Base-by-base conservation (phyloP, 345 rosid species). In the Lenwebbia sp. region DNA sequence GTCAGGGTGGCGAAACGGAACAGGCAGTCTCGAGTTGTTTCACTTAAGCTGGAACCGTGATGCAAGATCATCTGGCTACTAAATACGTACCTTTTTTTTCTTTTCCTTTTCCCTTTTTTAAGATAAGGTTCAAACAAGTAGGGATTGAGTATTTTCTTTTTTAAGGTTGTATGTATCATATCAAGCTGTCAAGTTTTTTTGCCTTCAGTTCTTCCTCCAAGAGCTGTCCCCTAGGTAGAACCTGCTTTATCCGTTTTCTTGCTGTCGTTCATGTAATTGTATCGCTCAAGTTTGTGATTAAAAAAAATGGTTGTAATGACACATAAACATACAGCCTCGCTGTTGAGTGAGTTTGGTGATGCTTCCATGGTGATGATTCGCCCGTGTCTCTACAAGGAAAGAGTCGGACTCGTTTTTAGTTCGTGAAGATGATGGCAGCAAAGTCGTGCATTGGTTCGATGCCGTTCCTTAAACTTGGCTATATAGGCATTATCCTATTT, bases 1-100 rank as follows among this genome's bases (percentile, higher is more conserved):
- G 93, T 94, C 85, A 96, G 96, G 92, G 96, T 91, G 56, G 98
- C 98, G 21, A 97, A 94, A 88, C 99, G 98, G 87, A 97, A 96
- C 93, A 91, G 99, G 89, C 99, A 94, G 88, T 96, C 98, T 13
- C 94, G 99, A 78, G 99, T 97, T 89, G 99, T 97, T 86, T 97
- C 99, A 81, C 90, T 97, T 90, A 97, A 97, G 96, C 94, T 96
- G 91, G 99, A 97, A 91, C 94, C 98, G 40, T 97, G 96, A 96
- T 90, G 87, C 87, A 87, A 88, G 62, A 83, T 83, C 85, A 17
- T 51, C 30, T 57, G 13, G 10, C 50, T 62, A 60, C 54, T 15
- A 58, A 49, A 65, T 37, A 52, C 56, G 57, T 85, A 85, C 60
- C 54, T 65, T 23, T 65, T 84, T 49, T 55, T 30, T 47, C 8